Base-by-base conservation (phyloP, 2,329 filamentous ascomycete genomes). In the Cadophora luteo-olivacea region DNA sequence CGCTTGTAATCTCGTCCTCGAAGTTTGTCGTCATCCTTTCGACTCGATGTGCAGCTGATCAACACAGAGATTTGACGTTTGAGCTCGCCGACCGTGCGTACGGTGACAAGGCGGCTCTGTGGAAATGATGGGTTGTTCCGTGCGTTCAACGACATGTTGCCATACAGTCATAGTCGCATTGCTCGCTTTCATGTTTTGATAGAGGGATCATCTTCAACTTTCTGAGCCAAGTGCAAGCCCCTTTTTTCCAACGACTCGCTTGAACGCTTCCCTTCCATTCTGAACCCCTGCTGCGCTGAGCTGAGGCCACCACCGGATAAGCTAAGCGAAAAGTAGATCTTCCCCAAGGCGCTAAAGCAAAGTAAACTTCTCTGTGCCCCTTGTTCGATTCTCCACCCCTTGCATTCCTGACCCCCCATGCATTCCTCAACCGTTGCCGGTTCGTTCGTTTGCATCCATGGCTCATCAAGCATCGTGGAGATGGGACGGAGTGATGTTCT, bases 261-360 rank as follows among this genome's bases (percentile, higher is more conserved):
- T 45, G n/a, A n/a, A n/a, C n/a, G n/a, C 36, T 6, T 49, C 19
- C 45, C n/a, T 55, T 14, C n/a, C 6, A 16, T 32, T 3, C 32
- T 9, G 7, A 22, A 38, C 19, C 29, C 54, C 9, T 57, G 29
- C 8, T 12, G 54, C 54, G 32, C 54, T 57, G 54, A 38, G 41
- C 36, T 38, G 36, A 38, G 36, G 52, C 29, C 29, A 55, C 54
- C 54, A 22, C 16, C 54, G 54, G 54, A 57, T 57, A 57, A 57
- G 54, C 54, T 57, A 57, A 57, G 54, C 54, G 54, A 57, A 36
- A 57, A 24, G 54, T 14, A 22, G 29, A 36, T 57, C 54, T 16
- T 7, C 9, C 16, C 16, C 6, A 9, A 33, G 54, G 54, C 54
- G 54, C 54, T 57, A 57, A 36, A 36, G 29, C 41, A 45, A 16